These are phyloP conservation scores for Mycosphaerella sp. DNA, from an alignment of 2,329 filamentous ascomycete species.

Conservation along the genomic window DNA sequence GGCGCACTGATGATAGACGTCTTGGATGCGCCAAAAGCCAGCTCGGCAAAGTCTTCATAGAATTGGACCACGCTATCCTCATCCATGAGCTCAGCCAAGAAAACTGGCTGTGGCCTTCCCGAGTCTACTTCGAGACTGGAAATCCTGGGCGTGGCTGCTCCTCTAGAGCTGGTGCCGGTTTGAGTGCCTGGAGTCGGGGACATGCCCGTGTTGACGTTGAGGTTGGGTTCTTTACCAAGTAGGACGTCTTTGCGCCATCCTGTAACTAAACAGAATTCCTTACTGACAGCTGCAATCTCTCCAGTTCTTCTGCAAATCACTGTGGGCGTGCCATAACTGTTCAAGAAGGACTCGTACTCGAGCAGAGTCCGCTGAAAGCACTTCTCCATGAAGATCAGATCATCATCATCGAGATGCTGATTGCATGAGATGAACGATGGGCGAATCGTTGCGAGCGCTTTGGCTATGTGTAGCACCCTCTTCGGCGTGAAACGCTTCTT, in stretches of 20 bases:
- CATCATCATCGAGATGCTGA: conserved; percentile 77
- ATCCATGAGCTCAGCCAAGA: conserved; percentile 85
- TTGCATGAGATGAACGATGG: conserved; percentile 91
- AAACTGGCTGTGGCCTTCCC: conserved; percentile 64
- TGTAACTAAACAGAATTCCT: conserved; percentile 92
- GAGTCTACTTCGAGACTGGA: conserved; percentile 27
- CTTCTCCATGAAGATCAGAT: conserved; percentile 96
- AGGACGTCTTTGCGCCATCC: conserved; percentile 90
- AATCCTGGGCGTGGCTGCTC: conserved; percentile 43
- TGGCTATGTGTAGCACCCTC: conserved; percentile 75
- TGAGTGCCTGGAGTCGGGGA: conserved; percentile 35
- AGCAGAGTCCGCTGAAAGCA: conserved; percentile 88
- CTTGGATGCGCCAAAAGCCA: conserved; percentile 86
- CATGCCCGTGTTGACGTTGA: conserved; percentile 72
- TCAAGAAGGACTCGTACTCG: conserved; percentile 89
- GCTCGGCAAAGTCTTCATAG: conserved; percentile 88
- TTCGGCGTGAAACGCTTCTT: conserved; percentile 69
- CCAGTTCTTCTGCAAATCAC: conserved; percentile 88
- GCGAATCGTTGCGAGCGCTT: conserved; percentile 79
- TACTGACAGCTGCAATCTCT: conserved; percentile 90
- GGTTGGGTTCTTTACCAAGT: conserved; percentile 77
- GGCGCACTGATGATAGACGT: conserved; percentile 70
- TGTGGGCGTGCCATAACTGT: conserved; percentile 80
- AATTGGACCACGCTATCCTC: conserved; percentile 91
- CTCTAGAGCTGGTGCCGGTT: conserved; percentile 42